These are phyloP conservation scores for Ceratobasidium sp. DNA, from an alignment of 1,284 basidiomycete genomes.

Conservation along the genomic window DNA sequence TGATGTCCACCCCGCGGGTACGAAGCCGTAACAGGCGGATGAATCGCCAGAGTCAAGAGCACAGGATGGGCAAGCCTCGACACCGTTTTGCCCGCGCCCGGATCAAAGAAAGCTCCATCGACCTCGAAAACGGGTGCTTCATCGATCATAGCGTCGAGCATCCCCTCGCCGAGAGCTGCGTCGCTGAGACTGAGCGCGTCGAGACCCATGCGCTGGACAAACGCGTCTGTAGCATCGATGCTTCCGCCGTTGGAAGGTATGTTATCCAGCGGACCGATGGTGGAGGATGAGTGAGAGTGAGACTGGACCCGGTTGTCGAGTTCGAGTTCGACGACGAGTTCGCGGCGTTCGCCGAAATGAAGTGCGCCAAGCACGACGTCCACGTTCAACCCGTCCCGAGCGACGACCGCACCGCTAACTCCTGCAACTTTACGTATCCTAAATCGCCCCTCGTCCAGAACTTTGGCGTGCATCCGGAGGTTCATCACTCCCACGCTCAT, in stretches of 20 bases:
- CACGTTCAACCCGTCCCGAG: constrained; percentile 90
- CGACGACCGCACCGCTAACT: constrained; percentile 84
- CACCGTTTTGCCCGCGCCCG: constrained; percentile 82
- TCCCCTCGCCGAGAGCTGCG: constrained; percentile 80
- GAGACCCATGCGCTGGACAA: constrained; percentile 80
- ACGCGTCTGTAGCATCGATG: constrained; percentile 80
- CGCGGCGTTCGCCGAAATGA: constrained; percentile 90
- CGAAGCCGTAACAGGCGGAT: constrained; percentile 64
- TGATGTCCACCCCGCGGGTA: constrained; percentile 46
- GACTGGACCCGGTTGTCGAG: constrained; percentile 74
- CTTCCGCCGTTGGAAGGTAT: constrained; percentile 40
- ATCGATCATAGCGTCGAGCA: constrained; percentile 93
- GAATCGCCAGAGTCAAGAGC: constrained; percentile 87
- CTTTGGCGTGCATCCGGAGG: constrained; percentile 93
- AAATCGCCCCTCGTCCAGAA: constrained; percentile 78
- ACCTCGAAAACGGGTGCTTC: constrained; percentile 94
- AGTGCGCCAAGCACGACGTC: constrained; percentile 96
- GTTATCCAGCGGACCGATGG: neutral
- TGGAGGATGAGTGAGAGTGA: neutral
- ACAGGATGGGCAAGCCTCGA: constrained; percentile 89
- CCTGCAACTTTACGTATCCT: constrained; percentile 92
- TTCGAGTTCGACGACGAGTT: constrained; percentile 95
- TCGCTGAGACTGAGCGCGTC: constrained; percentile 76
- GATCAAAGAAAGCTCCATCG: constrained; percentile 93
- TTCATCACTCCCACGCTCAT: constrained; percentile 90